These are phyloP conservation scores for Friedmanniomyces simplex DNA, from an alignment of 495 filamentous ascomycete genomes.

Conservation along the genomic window DNA sequence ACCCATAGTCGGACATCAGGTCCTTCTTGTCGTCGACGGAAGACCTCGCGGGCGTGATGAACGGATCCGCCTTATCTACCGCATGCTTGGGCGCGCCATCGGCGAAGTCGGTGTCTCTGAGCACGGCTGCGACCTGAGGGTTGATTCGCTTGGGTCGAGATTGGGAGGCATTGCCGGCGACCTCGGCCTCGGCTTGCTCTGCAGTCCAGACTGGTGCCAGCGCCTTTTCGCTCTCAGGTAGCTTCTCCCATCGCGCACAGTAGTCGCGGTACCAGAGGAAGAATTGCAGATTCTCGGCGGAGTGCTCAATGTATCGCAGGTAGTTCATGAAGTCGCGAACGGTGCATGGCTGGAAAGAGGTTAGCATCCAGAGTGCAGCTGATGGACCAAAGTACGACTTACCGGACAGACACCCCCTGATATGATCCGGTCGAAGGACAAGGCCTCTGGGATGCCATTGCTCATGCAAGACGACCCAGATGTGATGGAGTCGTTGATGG, in stretches of 20 bases:
- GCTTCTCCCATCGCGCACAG: conserved; percentile 44
- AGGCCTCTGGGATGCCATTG: conserved; percentile 52
- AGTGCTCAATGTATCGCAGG: conserved; percentile 59
- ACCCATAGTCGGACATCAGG: conserved; percentile 7
- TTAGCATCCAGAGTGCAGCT: background rate
- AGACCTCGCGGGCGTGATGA: conserved; percentile 43
- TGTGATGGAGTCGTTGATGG: conserved; percentile 32
- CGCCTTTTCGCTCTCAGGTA: conserved; percentile 40
- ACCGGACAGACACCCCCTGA: conserved; percentile 68
- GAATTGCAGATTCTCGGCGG: conserved; percentile 72
- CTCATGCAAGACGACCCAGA: conserved; percentile 33
- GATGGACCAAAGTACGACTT: conserved; percentile 25
- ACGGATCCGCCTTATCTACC: conserved; percentile 39
- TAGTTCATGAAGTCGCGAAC: conserved; percentile 73
- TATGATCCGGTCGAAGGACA: conserved; percentile 63
- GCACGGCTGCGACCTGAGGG: conserved; percentile 34
- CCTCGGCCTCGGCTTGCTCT: conserved; percentile 43
- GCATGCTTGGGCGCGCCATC: conserved; percentile 27
- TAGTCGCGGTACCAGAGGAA: conserved; percentile 67
- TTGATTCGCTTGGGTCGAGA: conserved; percentile 25
- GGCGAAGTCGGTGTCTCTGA: conserved; percentile 52
- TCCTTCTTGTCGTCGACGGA: conserved; percentile 19
- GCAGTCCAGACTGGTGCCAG: conserved; percentile 55
- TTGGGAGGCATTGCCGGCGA: conserved; percentile 20
- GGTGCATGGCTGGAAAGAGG: conserved; percentile 53